phyloP scores from a whole-genome alignment of 2,329 filamentous ascomycete species.

The Colletotrichum sidae region DNA sequence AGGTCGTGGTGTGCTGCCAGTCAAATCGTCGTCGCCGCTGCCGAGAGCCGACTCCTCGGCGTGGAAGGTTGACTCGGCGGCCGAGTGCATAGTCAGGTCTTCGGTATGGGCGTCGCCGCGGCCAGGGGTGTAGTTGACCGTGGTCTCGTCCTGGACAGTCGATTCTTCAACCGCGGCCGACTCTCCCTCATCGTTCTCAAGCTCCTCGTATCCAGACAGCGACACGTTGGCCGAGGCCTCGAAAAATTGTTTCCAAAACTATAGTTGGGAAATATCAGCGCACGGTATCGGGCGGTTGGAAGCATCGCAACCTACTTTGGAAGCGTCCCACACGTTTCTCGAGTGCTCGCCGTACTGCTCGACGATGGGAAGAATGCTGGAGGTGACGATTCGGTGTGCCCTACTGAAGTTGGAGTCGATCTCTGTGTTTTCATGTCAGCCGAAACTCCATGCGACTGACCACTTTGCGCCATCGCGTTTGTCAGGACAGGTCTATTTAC shows the following conservation, averaged over 20 bases:
- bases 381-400: slow-evolving; percentile 94
- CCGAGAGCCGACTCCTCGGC: slow-evolving; percentile 76
- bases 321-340: slow-evolving; percentile 94
- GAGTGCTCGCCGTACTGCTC: slow-evolving; percentile 97
- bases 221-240: slow-evolving; percentile 98
- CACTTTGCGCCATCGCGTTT: background rate
- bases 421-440: slow-evolving; percentile 65
- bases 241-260: slow-evolving; percentile 99
- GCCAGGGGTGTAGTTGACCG: slow-evolving; percentile 49
- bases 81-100: slow-evolving; percentile 50
- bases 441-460: background rate
- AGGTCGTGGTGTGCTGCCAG: slow-evolving; percentile 75
- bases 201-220: slow-evolving; percentile 92
- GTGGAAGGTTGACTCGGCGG: slow-evolving; percentile 50
- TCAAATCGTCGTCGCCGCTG: slow-evolving; percentile 69
- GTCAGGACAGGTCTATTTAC: slow-evolving; percentile 51
- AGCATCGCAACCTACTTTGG: slow-evolving; percentile 71
- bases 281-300: slow-evolving; percentile 8
- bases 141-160: slow-evolving; percentile 67
- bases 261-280: slow-evolving; percentile 33
- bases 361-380: slow-evolving; percentile 90
- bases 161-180: slow-evolving; percentile 63
- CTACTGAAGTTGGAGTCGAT: slow-evolving; percentile 99
- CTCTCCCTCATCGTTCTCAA: slow-evolving; percentile 73
- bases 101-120: slow-evolving; percentile 47